Evolutionary conservation across 2,329 filamentous ascomycete species (phyloP).

Genomic region (Lachnellula subtilissima): DNA sequence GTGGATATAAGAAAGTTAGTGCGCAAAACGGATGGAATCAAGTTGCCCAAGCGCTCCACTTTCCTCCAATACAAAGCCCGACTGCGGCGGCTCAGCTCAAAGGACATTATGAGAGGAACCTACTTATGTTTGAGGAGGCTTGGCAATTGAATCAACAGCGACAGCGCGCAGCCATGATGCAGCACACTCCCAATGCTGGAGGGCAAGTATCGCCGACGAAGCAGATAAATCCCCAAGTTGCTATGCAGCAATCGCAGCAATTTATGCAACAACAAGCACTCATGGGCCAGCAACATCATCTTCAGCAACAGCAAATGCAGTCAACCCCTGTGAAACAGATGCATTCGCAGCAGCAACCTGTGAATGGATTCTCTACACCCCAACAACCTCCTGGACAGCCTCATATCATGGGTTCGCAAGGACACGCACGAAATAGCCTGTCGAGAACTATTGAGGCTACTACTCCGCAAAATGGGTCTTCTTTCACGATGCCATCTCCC

Average conservation of each 20-base stretch:
- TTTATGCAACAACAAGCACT: conserved; percentile 51
- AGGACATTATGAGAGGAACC: conserved; percentile 68
- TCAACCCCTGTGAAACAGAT: not conserved
- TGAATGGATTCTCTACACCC: conserved; percentile 47
- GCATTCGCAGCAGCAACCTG: conserved; percentile 37
- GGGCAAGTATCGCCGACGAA: conserved; percentile 39
- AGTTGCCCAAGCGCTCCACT: conserved; percentile 61
- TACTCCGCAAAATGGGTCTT: conserved; percentile 30
- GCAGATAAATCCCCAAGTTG: conserved; percentile 39
- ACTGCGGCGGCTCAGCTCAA: conserved; percentile 66
- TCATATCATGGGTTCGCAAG: conserved; percentile 41
- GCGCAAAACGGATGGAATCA: conserved; percentile 67
- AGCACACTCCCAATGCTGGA: conserved; percentile 27
- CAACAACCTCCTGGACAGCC: conserved; percentile 39
- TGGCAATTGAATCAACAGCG: conserved; percentile 53
- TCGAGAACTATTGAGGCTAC: conserved; percentile 46
- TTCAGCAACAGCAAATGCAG: conserved; percentile 36
- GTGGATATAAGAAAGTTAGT: conserved; percentile 71
- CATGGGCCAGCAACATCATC: conserved; percentile 41
- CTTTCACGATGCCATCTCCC: conserved; percentile 45
- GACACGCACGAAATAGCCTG: conserved; percentile 48
- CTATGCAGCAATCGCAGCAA: conserved; percentile 50
- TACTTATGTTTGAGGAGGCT: conserved; percentile 71
- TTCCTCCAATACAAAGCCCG: conserved; percentile 58
- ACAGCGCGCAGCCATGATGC: conserved; percentile 32